Evolutionary conservation across 2,329 filamentous ascomycete species (phyloP).

Genomic region (Tolypocladium capitatum): DNA sequence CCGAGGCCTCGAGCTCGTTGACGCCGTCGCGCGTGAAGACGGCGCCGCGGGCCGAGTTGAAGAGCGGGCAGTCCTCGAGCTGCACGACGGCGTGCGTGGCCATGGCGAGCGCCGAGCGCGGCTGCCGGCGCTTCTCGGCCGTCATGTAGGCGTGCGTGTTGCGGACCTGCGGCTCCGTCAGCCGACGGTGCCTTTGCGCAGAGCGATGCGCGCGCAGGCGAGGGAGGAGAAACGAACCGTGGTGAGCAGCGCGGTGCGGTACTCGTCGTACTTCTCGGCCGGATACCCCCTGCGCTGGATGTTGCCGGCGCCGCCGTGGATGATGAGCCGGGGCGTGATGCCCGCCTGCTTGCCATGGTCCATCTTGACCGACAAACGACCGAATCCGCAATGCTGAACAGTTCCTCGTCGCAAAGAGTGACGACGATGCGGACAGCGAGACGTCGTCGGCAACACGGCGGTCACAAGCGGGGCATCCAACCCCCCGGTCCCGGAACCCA

Average conservation of each 20-base stretch:
- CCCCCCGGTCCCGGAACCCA: too few relatives aligned
- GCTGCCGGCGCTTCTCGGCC: slow-evolving; percentile 4
- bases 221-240: slow-evolving; percentile 33
- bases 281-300: slow-evolving; percentile 47
- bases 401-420: too few relatives aligned
- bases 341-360: slow-evolving; percentile 22
- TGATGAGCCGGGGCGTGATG: slow-evolving; percentile 46
- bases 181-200: not conserved
- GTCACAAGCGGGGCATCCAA: too few relatives aligned
- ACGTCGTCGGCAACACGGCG: too few relatives aligned
- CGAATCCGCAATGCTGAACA: not conserved
- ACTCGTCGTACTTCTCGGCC: slow-evolving; percentile 41
- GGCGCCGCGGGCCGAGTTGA: slow-evolving; percentile 73
- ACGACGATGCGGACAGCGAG: not conserved
- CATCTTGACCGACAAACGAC: slow-evolving; percentile 17
- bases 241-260: slow-evolving; percentile 44
- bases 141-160: slow-evolving; percentile 35
- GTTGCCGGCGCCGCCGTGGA: slow-evolving; percentile 63
- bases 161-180: slow-evolving; percentile 22
- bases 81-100: slow-evolving; percentile 62
- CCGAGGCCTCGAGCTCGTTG: slow-evolving; percentile 74
- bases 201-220: not conserved
- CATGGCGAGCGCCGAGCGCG: slow-evolving; percentile 54
- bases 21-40: slow-evolving; percentile 75
- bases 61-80: slow-evolving; percentile 68